Base-by-base conservation (phyloP, 2,329 filamentous ascomycete species). In the Talaromyces marneffei region DNA sequence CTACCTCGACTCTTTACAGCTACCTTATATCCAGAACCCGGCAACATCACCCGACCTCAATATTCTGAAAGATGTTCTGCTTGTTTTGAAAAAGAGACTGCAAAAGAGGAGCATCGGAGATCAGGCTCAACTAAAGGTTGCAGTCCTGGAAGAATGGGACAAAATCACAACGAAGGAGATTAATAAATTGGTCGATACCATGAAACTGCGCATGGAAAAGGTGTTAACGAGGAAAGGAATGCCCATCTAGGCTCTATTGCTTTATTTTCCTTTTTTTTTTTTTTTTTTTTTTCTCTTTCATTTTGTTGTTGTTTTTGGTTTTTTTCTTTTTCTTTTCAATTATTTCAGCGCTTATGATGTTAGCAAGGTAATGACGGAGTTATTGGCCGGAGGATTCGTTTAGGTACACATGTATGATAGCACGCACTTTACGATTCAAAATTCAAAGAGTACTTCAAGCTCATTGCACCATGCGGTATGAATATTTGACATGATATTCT, bases 131-230 rank as follows among this genome's bases (percentile, higher is more conserved):
- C 57, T 64, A 37, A 62, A 60, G 27, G 39, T 52, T 20, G 62
- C 59, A 9, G 56, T 64, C 10, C 40, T 64, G 48, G 62, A 64
- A 40, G 62, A 64, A 52, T 64, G 62, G 62, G 62, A 64, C 23
- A 60, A 53, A 40, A 62, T 64, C 12, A 62, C 62, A 10, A 60
- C 60, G 6, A 59, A 58, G 29, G 62, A 64, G 27, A 64, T 64
- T 40, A 64, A 64, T 16, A 64, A 62, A 60, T 53, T 64, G 44
- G 62, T 64, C 12, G 62, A 64, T 48, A 50, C 48, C n/a, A 64
- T 64, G 62, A 64, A 64, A 20, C 27, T 53, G 29, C 64, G 65
- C 20, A 63, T 55, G 40, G 63, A 63, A 37, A 56, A 56, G 54
- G 50, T 58, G 20, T 37, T 61, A 29, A 31, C 50, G n/a, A 46